A percentile compares a stretch with the other conserved stretches of the same genome.
Evolutionary conservation across 2,329 filamentous ascomycete species (phyloP).

Genomic region (Ilyonectria mors-panacis): DNA sequence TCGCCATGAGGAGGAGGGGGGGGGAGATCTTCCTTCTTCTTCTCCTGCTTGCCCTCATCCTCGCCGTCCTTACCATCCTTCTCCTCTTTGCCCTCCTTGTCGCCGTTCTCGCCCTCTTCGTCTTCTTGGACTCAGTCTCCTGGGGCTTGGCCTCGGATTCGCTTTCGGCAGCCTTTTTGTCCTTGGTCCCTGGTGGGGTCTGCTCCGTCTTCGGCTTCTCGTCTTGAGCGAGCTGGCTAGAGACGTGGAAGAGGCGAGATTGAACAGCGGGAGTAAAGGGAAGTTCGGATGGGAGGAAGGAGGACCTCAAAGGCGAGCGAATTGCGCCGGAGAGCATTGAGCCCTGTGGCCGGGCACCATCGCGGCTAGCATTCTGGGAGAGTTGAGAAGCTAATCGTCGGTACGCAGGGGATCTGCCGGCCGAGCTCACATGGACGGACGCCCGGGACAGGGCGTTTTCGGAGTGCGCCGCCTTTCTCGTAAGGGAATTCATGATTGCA

Average conservation of each 20-base stretch:
- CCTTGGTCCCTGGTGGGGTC: slow-evolving; percentile 57
- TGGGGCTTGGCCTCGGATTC: slow-evolving; percentile 54
- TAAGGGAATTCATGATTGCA: slow-evolving; percentile 63
- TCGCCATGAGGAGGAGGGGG: slow-evolving; percentile 97
- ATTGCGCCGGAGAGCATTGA: slow-evolving; percentile 47
- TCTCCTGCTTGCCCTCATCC: slow-evolving; percentile 68
- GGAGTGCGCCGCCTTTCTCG: slow-evolving; percentile 60
- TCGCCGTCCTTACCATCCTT: slow-evolving; percentile 63
- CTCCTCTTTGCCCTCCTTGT: slow-evolving; percentile 58
- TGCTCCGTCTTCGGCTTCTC: slow-evolving; percentile 54
- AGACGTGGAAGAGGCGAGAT: slow-evolving; percentile 53
- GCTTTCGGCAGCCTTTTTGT: slow-evolving; percentile 55
- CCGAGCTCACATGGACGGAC: slow-evolving; percentile 55
- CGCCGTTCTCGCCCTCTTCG: slow-evolving; percentile 55
- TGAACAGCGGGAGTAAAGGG: slow-evolving; percentile 52
- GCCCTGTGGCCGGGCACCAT: slow-evolving; percentile 48
- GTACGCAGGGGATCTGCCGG: slow-evolving; percentile 64
- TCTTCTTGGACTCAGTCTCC: slow-evolving; percentile 62
- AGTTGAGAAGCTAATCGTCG: slow-evolving; percentile 62
- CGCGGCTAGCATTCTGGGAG: slow-evolving; percentile 47
- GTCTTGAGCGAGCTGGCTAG: slow-evolving; percentile 48
- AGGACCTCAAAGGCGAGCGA: slow-evolving; percentile 60
- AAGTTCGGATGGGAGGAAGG: slow-evolving; percentile 57
- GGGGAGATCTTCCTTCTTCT: slow-evolving; percentile 78
- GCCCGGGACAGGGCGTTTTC: slow-evolving; percentile 60